A percentile compares a stretch with the other conserved stretches of the same genome.
Conservation (phyloP, 73 alveolate genomes). For the Paramecium tetraurelia region DNA sequence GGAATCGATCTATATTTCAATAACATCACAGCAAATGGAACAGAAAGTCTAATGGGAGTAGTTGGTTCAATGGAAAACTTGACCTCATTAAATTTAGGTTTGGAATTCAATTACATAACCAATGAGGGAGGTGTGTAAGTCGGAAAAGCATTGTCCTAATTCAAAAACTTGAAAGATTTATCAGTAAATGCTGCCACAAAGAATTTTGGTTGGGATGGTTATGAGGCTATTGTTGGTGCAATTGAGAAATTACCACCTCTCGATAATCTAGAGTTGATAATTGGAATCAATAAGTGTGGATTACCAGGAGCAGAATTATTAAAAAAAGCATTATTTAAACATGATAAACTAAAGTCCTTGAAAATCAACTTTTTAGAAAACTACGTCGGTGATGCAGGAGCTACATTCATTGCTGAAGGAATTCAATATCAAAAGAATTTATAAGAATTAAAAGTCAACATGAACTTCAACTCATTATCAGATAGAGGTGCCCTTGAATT, state of each 20-base stretch:
- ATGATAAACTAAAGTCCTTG: conserved; percentile 25
- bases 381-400: conserved; percentile 45
- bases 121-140: conserved; percentile 54
- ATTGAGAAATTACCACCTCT: conserved; percentile 40
- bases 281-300: conserved; percentile 56
- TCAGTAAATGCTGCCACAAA: conserved; percentile 58
- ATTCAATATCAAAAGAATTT: neutral
- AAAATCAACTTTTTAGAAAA: conserved; percentile 14
- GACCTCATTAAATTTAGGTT: conserved; percentile 31
- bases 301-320: conserved; percentile 52
- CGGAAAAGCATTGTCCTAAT: neutral
- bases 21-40: conserved; percentile 59
- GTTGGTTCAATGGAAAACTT: neutral
- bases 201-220: conserved; percentile 59
- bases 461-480: neutral
- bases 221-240: conserved; percentile 18
- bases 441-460: neutral
- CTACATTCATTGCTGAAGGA: conserved; percentile 39
- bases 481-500: conserved; percentile 48
- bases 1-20: conserved; percentile 49
- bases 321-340: conserved; percentile 43
- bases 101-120: conserved; percentile 53
- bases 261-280: neutral
- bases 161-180: conserved; percentile 6
- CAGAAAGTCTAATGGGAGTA: conserved; percentile 51